Evolutionary conservation across 345 rosid species (phyloP), one percentile per base, ranked within the genome.

Genomic region (Salix viminalis): DNA sequence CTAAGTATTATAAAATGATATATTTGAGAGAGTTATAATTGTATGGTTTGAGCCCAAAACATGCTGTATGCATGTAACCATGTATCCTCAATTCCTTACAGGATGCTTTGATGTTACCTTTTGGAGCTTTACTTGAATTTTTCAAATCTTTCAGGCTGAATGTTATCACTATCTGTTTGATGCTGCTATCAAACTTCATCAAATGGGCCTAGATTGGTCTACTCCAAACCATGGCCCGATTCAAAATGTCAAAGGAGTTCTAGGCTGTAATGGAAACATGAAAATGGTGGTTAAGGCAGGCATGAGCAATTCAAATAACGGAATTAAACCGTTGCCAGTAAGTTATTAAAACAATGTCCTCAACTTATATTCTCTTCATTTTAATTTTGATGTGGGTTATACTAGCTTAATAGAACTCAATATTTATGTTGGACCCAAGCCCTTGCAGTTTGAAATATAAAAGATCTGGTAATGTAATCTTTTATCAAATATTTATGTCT

Each of bases 101-200:
- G 41, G 16, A 30, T 19, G 44, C 65, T 32, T 74, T 65, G n/a
- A 12, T 44, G 16, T 15, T n/a, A 21, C n/a, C 36, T 10, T 74
- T 78, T 7, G 26, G 48, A 24, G 65, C 58, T 66, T 62, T 65
- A 11, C 64, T 68, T 34, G 23, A 80, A 70, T 66, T 30, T 65
- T 60, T 36, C 42, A 65, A 48, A 56, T 62, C 14, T 73, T 85
- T 69, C 94, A 91, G 99, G 93, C 97, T 64, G 98, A 96, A 80
- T 90, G 96, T 84, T 94, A 94, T 81, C 97, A 92, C 79, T 90
- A 94, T 78, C 88, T 94, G 69, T 94, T 92, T 67, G 98, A 96
- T 84, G 97, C 97, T 84, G 97, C 97, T 15, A 89, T 94, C 78
- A 94, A 91, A 86, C 97, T 94, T 82, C 86, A 89, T 84, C 97